phyloP scores from a whole-genome alignment of 306 rosid genomes.

The Mimosa bimucronata region DNA sequence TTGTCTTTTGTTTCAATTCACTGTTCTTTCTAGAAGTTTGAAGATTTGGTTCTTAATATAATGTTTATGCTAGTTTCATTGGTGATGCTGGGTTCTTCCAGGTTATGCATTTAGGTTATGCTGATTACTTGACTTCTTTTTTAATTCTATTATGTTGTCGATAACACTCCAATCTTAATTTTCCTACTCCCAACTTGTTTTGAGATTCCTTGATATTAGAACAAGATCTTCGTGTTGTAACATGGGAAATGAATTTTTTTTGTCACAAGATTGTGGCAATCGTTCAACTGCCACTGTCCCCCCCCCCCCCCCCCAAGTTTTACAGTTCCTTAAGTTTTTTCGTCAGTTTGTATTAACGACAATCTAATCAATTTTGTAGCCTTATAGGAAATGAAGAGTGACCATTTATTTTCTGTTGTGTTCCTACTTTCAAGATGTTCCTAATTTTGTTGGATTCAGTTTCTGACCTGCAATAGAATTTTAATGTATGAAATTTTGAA shows the following conservation, averaged over 20 bases:
- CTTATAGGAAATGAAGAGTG: background rate
- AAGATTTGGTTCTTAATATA: constrained; percentile 11
- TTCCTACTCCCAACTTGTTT: background rate
- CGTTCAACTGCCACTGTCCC: constrained; percentile 8
- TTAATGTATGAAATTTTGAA: constrained; percentile 14
- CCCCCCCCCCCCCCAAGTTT: no score
- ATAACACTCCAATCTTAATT: background rate
- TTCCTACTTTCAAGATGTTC: background rate
- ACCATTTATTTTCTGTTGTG: constrained; percentile 15
- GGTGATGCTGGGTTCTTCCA: constrained; percentile 2
- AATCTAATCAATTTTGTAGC: background rate
- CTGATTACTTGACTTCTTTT: constrained; percentile 8
- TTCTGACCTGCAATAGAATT: background rate
- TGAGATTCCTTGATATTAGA: background rate
- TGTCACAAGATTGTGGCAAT: background rate
- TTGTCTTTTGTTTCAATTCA: constrained; percentile 7
- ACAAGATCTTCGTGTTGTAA: background rate
- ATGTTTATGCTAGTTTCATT: constrained; percentile 19
- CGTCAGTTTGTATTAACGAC: background rate
- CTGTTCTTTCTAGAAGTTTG: constrained; percentile 9
- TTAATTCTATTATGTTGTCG: background rate
- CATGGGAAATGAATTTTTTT: constrained; percentile 1
- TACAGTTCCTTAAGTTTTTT: constrained; percentile 8
- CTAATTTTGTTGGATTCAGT: constrained; percentile 13
- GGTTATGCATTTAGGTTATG: constrained; percentile 18